Evolutionary conservation across 1,284 basidiomycete species (phyloP).

Genomic region (Trichosporon sp.): DNA sequence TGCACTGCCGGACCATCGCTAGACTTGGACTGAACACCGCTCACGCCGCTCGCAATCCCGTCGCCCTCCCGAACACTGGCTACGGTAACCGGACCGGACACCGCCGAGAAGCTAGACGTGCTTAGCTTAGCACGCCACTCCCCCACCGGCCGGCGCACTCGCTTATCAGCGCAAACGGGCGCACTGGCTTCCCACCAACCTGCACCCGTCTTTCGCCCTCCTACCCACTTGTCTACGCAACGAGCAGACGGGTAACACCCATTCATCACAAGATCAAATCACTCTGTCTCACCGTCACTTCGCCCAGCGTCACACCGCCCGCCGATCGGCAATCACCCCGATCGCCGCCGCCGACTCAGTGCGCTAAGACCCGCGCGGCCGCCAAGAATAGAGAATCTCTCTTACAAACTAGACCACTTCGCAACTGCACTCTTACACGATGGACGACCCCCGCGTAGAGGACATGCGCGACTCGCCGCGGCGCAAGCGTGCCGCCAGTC

Average conservation of each 20-base stretch:
- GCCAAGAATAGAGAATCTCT: too few relatives aligned
- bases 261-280: too few relatives aligned
- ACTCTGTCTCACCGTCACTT: too few relatives aligned
- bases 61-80: too few relatives aligned
- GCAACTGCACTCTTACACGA: neutral
- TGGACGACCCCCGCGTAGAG: neutral
- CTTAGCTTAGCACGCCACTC: neutral
- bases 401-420: neutral
- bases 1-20: neutral
- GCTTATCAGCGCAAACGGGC: neutral
- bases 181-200: too few relatives aligned
- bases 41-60: too few relatives aligned
- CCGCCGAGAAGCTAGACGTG: neutral
- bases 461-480: constrained; percentile 10
- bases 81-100: neutral
- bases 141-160: neutral
- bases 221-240: neutral
- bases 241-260: neutral
- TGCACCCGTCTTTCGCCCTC: neutral
- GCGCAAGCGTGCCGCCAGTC: neutral
- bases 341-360: neutral
- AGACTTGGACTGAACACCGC: too few relatives aligned
- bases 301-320: neutral
- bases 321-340: neutral
- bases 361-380: neutral